Conservation (phyloP, 495 filamentous ascomycete genomes). For the Xylaria acuta region DNA sequence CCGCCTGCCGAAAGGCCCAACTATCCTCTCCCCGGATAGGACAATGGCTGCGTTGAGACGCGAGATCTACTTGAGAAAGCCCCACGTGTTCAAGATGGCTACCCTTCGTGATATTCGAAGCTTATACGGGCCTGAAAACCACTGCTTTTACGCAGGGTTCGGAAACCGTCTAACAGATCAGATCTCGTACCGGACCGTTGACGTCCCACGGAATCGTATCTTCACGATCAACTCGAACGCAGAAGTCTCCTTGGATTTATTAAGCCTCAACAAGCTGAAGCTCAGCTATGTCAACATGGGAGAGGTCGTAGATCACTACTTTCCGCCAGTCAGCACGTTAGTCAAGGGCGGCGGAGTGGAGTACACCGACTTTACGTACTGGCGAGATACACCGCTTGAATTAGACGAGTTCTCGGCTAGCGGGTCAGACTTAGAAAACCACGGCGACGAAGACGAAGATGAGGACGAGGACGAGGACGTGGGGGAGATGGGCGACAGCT, state of each 20-base stretch:
- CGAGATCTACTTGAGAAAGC: conserved; percentile 95
- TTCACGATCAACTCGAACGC: conserved; percentile 99
- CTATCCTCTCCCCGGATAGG: conserved; percentile 92
- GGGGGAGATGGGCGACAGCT: conserved; percentile 61
- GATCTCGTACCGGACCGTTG: conserved; percentile 92
- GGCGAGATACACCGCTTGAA: conserved; percentile 76
- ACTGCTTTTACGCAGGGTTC: conserved; percentile 96
- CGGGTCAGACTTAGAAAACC: conserved; percentile 65
- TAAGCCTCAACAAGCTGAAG: conserved; percentile 92
- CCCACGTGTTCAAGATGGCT: conserved; percentile 99
- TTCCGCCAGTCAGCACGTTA: conserved; percentile 79
- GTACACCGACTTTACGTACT: conserved; percentile 89
- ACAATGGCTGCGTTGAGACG: conserved; percentile 94
- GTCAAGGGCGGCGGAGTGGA: conserved; percentile 82
- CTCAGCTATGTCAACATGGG: conserved; percentile 97
- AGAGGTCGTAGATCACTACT: conserved; percentile 96
- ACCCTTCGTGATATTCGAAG: conserved; percentile 91
- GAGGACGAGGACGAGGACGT: conserved; percentile 56
- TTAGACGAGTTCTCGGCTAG: conserved; percentile 81
- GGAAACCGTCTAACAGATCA: conserved; percentile 97
- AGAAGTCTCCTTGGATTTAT: conserved; percentile 89
- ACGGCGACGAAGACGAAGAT: conserved; percentile 56
- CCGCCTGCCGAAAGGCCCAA: conserved; percentile 84
- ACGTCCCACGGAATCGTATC: conserved; percentile 90
- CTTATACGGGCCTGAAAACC: conserved; percentile 78